Evolutionary conservation across 2,329 filamentous ascomycete genomes (phyloP), one percentile per base, ranked within the genome.

Genomic region (Paecilomyces sp.): DNA sequence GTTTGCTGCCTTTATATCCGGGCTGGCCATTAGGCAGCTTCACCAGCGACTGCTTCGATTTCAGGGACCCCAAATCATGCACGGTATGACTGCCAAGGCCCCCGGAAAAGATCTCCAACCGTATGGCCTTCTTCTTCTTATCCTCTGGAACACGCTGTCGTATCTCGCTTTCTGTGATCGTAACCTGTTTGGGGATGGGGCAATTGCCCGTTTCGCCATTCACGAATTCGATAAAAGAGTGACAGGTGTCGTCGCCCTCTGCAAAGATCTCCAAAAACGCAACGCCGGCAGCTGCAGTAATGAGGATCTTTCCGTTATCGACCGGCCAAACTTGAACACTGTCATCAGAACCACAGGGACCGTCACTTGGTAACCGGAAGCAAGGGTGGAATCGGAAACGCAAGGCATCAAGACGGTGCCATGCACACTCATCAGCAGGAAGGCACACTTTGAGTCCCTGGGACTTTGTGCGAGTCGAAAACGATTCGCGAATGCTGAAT

Each of bases 351-450:
- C 80, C 83, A 47, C 83, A 72, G 15, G 83, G 77, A 4, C 83
- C 76, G 67, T 97, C 94, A 59, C 86, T 88, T 0, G 92, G 91
- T 57, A 96, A 83, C 58, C 87, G 83, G 79, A 99, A 97, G 72
- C 90, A 92, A 3, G 92, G 91, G 70, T 99, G 94, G 65, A 88
- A 89, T 64, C 92, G 88, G 78, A 97, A 96, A 47, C 92, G 89
- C 57, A 99, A 81, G 58, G 87, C 87, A 74, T 97, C 94, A 6
- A 97, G 82, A 60, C 92, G 85, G 74, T 97, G 92, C 93, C 93
- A 97, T 28, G 81, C 82, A 72, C 92, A 96, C 76, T 97, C 94
- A 66, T 97, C 91, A 54, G 87, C 84, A 33, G 85, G 85, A 52
- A 88, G 74, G 51, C 92, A 89, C 6, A 91, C 76, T 3, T 89